A percentile compares a stretch with the other conserved stretches of the same genome.
Evolutionary conservation across 192 early-diverging fungal genomes (phyloP).

Genomic region (Fimicolochytrium jonesii): DNA sequence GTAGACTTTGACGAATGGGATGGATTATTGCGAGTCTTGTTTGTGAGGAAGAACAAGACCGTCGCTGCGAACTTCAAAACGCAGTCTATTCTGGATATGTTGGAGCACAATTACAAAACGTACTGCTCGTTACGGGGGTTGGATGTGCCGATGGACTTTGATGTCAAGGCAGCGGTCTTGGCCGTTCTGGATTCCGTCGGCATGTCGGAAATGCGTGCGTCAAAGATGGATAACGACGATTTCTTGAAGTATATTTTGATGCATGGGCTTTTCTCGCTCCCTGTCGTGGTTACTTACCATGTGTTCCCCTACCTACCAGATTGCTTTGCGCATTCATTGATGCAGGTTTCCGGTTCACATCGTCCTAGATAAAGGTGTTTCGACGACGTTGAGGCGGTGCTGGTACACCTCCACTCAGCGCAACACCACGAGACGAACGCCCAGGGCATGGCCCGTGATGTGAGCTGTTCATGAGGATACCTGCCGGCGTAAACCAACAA

Average conservation of each 20-base stretch:
- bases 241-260: constrained; percentile 65
- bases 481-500: no score
- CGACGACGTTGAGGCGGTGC: no score
- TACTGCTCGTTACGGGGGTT: constrained; percentile 75
- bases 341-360: constrained; percentile 82
- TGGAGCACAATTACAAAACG: constrained; percentile 96
- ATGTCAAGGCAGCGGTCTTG: constrained; percentile 78
- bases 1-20: constrained; percentile 96
- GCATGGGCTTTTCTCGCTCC: background rate
- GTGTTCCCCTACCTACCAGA: constrained; percentile 35
- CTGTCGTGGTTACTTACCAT: background rate
- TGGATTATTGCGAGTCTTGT: constrained; percentile 88
- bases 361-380: no score
- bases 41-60: constrained; percentile 94
- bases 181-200: constrained; percentile 65
- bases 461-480: no score
- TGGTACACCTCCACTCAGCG: no score
- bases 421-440: no score
- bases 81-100: constrained; percentile 76
- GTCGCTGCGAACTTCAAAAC: constrained; percentile 88
- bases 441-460: no score
- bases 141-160: constrained; percentile 64
- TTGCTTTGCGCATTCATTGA: constrained; percentile 86
- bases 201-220: constrained; percentile 71
- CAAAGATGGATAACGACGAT: constrained; percentile 93